Base-by-base conservation (phyloP, 129 eudicot species). In the Ambrosia trifida region DNA sequence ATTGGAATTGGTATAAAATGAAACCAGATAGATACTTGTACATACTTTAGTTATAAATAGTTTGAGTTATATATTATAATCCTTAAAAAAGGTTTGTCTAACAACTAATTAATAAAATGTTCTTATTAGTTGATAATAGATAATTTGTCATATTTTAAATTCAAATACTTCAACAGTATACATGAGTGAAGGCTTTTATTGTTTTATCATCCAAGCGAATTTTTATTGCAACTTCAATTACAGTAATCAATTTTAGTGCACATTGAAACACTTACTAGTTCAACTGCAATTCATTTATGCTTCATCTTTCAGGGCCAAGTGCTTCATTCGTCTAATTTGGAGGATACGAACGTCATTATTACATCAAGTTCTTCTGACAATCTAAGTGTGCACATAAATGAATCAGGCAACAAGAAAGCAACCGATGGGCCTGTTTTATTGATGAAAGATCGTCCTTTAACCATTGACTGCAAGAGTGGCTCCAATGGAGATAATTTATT, bases 391-490 rank as follows among this genome's bases (percentile, higher is more conserved):
- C 83, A 85, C 83, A 74, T 54, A 66, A 63, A 57, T 40, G 74
- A 56, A 59, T 40, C 50, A 74, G 53, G 49, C 63, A 64, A 74
- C 9, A 54, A 72, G 44, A 58, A 32, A 64, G 78, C 76, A 69
- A 82, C 52, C 40, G 51, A 41, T 44, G 87, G 83, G 20, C 81
- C 81, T 9, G 58, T 74, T 75, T 72, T 86, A 51, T 71, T 58
- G 46, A 86, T 83, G 91, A 86, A 70, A 74, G 79, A 81, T 53
- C 82, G 62, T 60, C 82, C 91, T n/a, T 14, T 77, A 41, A 44
- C 81, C 4, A 16, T 86, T 6, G 84, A 86, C 56, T 77, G 91
- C 79, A 83, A 54, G 73, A 86, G 71, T 49, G 81, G 76, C 28
- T 43, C 28, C 57, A 44, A 72, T 38, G 83, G 69, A 61, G 83